A percentile compares a stretch with the other conserved stretches of the same genome.
Evolutionary conservation across 352 stramenopile genomes (phyloP).

Genomic region (Phytophthora pini): DNA sequence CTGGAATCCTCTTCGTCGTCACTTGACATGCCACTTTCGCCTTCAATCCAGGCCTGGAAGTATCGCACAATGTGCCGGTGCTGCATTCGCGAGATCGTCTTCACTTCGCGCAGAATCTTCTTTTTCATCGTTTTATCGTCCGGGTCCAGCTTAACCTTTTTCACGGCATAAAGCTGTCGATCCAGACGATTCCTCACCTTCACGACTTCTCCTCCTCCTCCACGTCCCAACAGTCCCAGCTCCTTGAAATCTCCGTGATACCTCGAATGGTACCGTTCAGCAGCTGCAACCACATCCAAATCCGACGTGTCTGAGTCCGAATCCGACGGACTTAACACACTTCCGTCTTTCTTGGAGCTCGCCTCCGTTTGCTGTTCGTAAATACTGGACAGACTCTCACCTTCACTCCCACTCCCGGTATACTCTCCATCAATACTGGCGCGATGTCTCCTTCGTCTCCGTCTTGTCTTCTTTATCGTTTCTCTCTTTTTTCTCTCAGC

Average conservation of each 20-base stretch:
- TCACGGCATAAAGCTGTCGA: conserved; percentile 85
- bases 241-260: conserved; percentile 90
- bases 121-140: conserved; percentile 94
- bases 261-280: conserved; percentile 68
- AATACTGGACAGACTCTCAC: conserved; percentile 42
- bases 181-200: conserved; percentile 87
- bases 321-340: conserved; percentile 40
- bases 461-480: conserved; percentile 62
- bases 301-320: conserved; percentile 58
- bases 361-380: conserved; percentile 45
- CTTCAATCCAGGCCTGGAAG: conserved; percentile 91
- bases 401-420: conserved; percentile 39
- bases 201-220: conserved; percentile 84
- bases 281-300: conserved; percentile 39
- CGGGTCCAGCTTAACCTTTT: conserved; percentile 87
- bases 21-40: conserved; percentile 59
- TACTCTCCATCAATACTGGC: conserved; percentile 67
- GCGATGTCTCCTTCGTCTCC: conserved; percentile 51
- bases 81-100: conserved; percentile 96
- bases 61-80: conserved; percentile 97
- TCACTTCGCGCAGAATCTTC: conserved; percentile 96
- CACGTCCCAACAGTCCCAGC: conserved; percentile 79
- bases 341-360: conserved; percentile 22
- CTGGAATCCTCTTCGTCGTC: conserved; percentile 54
- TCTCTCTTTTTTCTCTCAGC: conserved; percentile 75